Base-by-base conservation (phyloP, 768 basidiomycete species). In the Boletellus ananiceps region DNA sequence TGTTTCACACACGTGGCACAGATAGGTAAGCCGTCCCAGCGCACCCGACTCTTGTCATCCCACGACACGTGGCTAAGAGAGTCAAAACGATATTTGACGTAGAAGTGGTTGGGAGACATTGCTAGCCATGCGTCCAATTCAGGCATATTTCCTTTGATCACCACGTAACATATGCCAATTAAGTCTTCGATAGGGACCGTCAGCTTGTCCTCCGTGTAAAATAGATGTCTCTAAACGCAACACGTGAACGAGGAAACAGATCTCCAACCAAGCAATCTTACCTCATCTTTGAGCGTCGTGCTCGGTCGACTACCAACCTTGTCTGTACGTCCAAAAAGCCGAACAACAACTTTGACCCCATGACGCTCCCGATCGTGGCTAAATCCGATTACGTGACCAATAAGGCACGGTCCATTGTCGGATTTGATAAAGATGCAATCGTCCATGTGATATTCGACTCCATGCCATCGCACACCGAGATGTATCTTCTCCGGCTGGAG, bases 401-500 rank as follows among this genome's bases (percentile, higher is more conserved):
- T 76, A 23, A 75, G 57, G 4, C 78, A 82, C 1, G 80, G 77
- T 0, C 82, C 82, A 1, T 69, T 52, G 0, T 70, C 63, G 0
- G 75, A 57, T 37, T 62, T 71, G 58, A 82, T 76, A 5, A 82
- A 67, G 5, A 80, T 78, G 52, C 78, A 86, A 33, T 90, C 88
- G 37, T 80, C 65, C 0, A 70, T 42, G 46, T 91, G 88, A 52
- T 82, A 89, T 0, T 65, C 65, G 2, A 68, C 55, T 0, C 78
- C 79, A 9, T 64, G 66, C 57, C 71, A 80, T 0, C 70, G 63
- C 21, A 86, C 50, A 0, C 80, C 84, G 16, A 64, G 65, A 0
- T 56, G 49, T n/a, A 76, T 56, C 25, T 52, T 61, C 1, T 56
- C 51, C 12, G 66, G 61, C n/a, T 57, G 50, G 15, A 55, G 46